phyloP scores from a whole-genome alignment of 208 protist species.

The Leishmania gerbilli region DNA sequence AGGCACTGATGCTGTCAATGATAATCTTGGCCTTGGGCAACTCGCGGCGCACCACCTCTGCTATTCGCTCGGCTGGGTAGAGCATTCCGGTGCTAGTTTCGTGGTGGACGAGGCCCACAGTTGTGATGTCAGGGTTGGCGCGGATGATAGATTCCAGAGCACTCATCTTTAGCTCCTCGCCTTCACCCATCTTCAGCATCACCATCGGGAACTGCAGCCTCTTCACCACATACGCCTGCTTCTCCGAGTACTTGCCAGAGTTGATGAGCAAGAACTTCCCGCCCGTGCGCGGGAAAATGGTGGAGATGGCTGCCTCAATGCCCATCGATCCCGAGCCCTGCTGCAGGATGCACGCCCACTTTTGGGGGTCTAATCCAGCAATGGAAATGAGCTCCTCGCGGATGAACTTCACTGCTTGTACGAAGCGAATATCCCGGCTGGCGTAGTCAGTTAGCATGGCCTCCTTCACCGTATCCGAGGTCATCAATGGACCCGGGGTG shows the following conservation, averaged over 20 bases:
- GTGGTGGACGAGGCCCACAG: constrained; percentile 84
- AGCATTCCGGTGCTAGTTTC: constrained; percentile 92
- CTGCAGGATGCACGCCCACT: constrained; percentile 77
- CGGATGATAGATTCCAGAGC: constrained; percentile 47
- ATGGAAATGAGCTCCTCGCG: constrained; percentile 59
- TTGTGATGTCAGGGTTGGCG: constrained; percentile 61
- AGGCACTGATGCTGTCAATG: constrained; percentile 85
- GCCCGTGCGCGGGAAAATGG: constrained; percentile 48
- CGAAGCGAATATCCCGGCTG: constrained; percentile 79
- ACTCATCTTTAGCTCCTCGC: constrained; percentile 58
- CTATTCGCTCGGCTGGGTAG: constrained; percentile 78
- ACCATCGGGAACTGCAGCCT: constrained; percentile 54
- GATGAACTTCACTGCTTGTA: constrained; percentile 71
- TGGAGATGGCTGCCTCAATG: constrained; percentile 78
- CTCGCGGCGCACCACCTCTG: constrained; percentile 42
- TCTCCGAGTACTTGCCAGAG: constrained; percentile 87
- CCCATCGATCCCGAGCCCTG: constrained; percentile 85
- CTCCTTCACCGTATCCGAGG: constrained; percentile 72
- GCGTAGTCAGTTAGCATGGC: constrained; percentile 84
- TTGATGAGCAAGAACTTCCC: constrained; percentile 83
- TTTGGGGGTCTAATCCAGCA: constrained; percentile 43
- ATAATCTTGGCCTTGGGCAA: constrained; percentile 72
- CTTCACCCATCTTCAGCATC: constrained; percentile 58
- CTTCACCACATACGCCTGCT: constrained; percentile 69
- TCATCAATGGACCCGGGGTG: constrained; percentile 84